These are phyloP conservation scores for Metschnikowia dekortorum DNA, from an alignment of 805 yeast genomes.

Conservation along the genomic window DNA sequence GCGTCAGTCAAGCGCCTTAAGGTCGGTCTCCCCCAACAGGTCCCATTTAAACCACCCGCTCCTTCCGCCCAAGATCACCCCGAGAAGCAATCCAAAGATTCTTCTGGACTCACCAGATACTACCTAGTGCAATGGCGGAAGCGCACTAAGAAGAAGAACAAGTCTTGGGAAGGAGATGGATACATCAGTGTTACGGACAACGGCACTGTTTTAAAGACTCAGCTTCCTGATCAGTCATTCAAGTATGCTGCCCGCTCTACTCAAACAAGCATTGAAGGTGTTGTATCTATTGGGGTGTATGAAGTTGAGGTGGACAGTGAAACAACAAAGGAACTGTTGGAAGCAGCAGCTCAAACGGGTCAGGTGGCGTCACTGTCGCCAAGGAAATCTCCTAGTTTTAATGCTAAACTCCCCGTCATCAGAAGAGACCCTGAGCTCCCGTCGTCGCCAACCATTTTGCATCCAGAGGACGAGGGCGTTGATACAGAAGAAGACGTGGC, in stretches of 20 bases:
- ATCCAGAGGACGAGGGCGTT: neutral
- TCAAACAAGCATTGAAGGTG: slow-evolving; percentile 15
- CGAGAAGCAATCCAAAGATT: neutral
- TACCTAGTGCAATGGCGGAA: slow-evolving; percentile 63
- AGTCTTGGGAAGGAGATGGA: slow-evolving; percentile 96
- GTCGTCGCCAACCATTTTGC: neutral
- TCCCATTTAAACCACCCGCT: neutral
- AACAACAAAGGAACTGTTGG: slow-evolving; percentile 8
- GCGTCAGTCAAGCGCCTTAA: slow-evolving; percentile 1
- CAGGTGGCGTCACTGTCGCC: neutral
- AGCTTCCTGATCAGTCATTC: slow-evolving; percentile 21
- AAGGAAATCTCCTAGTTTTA: neutral
- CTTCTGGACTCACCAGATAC: slow-evolving; percentile 2
- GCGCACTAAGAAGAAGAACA: slow-evolving; percentile 69
- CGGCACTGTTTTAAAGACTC: slow-evolving; percentile 25
- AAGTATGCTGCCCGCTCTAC: slow-evolving; percentile 16
- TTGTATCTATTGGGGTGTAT: slow-evolving; percentile 48
- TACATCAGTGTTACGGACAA: slow-evolving; percentile 33
- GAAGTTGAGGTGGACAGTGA: slow-evolving; percentile 57
- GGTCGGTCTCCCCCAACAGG: neutral
- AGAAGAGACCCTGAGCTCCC: neutral
- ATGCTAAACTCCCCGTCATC: neutral
- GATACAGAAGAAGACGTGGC: neutral
- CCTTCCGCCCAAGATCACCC: neutral
- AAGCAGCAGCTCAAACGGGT: too few relatives aligned